A percentile compares a stretch with the other conserved stretches of the same genome.
phyloP scores from a whole-genome alignment of 805 yeast genomes.

The Scheffersomyces coipomensis region DNA sequence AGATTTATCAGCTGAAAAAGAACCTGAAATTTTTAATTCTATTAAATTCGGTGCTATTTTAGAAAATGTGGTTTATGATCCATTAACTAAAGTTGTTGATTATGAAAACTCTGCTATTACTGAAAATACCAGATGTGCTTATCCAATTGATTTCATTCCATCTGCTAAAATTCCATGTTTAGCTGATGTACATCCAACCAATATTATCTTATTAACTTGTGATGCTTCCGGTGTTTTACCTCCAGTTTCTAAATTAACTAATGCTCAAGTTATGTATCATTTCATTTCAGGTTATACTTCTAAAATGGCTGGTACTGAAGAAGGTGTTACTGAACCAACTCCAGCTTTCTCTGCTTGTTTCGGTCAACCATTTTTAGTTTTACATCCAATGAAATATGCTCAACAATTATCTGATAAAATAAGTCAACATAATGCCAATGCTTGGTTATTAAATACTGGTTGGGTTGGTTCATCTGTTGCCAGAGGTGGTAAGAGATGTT shows the following conservation, averaged over 20 bases:
- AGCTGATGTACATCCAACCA: constrained; percentile 87
- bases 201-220: constrained; percentile 89
- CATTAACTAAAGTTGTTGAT: constrained; percentile 76
- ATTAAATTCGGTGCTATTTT: constrained; percentile 91
- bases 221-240: constrained; percentile 98
- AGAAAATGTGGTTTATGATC: constrained; percentile 90
- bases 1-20: constrained; percentile 85
- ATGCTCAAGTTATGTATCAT: constrained; percentile 98
- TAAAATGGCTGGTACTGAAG: constrained; percentile 99
- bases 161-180: constrained; percentile 94
- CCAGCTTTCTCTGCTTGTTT: constrained; percentile 98
- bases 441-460: constrained; percentile 97
- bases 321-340: constrained; percentile 97
- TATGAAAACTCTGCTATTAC: constrained; percentile 80
- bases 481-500: constrained; percentile 95
- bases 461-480: constrained; percentile 96
- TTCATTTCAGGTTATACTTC: constrained; percentile 98
- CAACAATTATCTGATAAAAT: constrained; percentile 94
- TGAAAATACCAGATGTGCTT: constrained; percentile 98
- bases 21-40: constrained; percentile 96
- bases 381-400: constrained; percentile 98
- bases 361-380: constrained; percentile 97
- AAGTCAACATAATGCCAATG: constrained; percentile 80
- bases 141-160: constrained; percentile 96
- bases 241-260: constrained; percentile 90